Evolutionary conservation across 768 basidiomycete species (phyloP), one percentile per base, ranked within the genome.

Genomic region (Leccinum pellstonianum): DNA sequence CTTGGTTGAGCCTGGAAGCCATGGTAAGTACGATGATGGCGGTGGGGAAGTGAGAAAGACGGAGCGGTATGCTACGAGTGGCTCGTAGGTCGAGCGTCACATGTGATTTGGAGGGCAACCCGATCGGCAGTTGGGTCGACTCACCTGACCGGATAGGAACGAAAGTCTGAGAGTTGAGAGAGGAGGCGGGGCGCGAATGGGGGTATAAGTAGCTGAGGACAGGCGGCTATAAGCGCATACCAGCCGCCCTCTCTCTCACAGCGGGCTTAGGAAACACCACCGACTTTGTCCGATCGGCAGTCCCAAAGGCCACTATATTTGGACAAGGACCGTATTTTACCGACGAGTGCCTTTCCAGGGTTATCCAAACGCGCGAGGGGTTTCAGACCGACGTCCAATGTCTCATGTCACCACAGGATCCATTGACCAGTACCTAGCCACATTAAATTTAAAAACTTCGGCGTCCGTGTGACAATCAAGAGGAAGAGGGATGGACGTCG

Each of bases 1-100:
- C 64, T 70, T 88, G 87, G 58, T 81, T 77, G 37, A 89, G 73
- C 76, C 89, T 87, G 70, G 71, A 68, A 31, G 81, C 73, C 86
- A 86, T 87, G 64, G 52, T 67, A 47, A 62, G 60, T 50, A 62
- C 21, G 23, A 50, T 15, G 29, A 50, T 15, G 29, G 17, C 2
- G 17, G 19, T 54, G 21, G 25, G 27, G 33, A 8, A 11, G 12
- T 23, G 27, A 25, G 27, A 35, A 25, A 38, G 17, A 25, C 5
- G 19, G 15, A 48, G 25, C 17, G 41, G 23, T 35, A 48, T 46
- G 43, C 43, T 19, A 19, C 41, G 11, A 46, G 11, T 33, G 11
- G 43, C 43, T 19, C 43, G 43, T 46, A 46, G 41, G 38, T n/a
- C n/a, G 38, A n/a, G 4, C n/a, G 55, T 33, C 38, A 35, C 67